phyloP scores from a whole-genome alignment of 768 basidiomycete genomes.

The Symmetrospora coprosmae region DNA sequence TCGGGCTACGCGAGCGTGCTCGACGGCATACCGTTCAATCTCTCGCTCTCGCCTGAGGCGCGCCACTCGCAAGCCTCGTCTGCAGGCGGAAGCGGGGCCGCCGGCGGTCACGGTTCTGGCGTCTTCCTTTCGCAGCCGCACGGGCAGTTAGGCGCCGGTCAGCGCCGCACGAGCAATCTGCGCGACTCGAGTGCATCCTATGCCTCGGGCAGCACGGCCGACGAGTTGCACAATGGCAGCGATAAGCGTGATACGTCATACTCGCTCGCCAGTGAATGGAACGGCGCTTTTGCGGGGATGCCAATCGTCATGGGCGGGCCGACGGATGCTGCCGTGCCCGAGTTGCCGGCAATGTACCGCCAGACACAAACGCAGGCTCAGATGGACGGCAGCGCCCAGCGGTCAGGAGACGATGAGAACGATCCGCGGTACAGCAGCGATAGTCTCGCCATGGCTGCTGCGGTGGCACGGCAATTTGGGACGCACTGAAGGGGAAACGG shows the following conservation, averaged over 20 bases:
- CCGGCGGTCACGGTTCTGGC: no score
- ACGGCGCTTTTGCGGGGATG: conserved; percentile 21
- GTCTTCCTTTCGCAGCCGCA: no score
- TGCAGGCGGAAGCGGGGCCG: not conserved
- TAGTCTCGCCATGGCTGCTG: conserved; percentile 51
- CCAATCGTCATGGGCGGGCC: conserved; percentile 8
- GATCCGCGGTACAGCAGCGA: not conserved
- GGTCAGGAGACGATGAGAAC: not conserved
- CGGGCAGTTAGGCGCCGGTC: no score
- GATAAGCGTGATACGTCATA: conserved; percentile 15
- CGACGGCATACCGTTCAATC: conserved; percentile 32
- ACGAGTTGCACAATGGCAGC: no score
- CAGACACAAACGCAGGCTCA: no score
- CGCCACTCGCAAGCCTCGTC: conserved; percentile 2
- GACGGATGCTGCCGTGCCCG: conserved; percentile 3
- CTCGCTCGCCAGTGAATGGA: conserved; percentile 16
- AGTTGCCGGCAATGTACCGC: not conserved
- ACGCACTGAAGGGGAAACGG: no score
- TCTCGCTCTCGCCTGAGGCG: conserved; percentile 21
- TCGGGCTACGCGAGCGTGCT: conserved; percentile 30
- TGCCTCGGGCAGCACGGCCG: no score
- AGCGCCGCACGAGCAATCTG: no score
- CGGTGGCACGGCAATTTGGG: conserved; percentile 39
- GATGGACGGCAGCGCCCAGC: not conserved
- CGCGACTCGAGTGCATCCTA: no score